phyloP scores from a whole-genome alignment of 306 rosid genomes.

The Styphnolobium japonicum region DNA sequence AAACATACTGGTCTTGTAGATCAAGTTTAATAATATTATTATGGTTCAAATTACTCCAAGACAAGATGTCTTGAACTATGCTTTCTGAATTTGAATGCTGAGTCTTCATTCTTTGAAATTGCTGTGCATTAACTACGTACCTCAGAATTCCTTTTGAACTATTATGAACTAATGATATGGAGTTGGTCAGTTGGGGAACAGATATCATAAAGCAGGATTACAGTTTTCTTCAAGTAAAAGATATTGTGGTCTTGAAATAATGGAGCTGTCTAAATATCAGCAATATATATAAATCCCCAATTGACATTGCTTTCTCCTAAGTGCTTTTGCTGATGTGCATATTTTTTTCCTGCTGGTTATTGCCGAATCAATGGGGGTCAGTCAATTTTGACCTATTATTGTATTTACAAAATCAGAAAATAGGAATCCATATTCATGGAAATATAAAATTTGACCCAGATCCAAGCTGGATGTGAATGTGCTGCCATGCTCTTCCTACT shows the following conservation, averaged over 20 bases:
- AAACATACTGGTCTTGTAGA: not conserved
- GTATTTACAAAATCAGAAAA: not conserved
- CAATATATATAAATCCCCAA: not conserved
- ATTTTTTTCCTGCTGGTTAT: not conserved
- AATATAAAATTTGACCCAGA: not conserved
- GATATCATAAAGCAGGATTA: not conserved
- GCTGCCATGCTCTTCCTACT: not conserved
- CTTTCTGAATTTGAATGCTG: not conserved
- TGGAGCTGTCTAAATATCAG: not conserved
- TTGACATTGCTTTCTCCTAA: not conserved
- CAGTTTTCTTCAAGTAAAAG: not conserved
- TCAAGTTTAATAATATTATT: not conserved
- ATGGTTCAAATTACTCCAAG: not conserved
- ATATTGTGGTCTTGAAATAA: not conserved
- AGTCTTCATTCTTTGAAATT: not conserved
- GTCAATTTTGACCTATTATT: not conserved
- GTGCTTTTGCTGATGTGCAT: not conserved
- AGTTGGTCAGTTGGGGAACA: not conserved
- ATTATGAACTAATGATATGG: not conserved
- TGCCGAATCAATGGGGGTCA: not conserved
- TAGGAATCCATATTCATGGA: not conserved
- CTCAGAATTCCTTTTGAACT: not conserved
- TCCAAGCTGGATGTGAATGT: not conserved
- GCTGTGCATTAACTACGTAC: not conserved
- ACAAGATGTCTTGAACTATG: not conserved